These are phyloP conservation scores for Taiwanofungus camphoratus DNA, from an alignment of 1,284 basidiomycete genomes.

Conservation along the genomic window DNA sequence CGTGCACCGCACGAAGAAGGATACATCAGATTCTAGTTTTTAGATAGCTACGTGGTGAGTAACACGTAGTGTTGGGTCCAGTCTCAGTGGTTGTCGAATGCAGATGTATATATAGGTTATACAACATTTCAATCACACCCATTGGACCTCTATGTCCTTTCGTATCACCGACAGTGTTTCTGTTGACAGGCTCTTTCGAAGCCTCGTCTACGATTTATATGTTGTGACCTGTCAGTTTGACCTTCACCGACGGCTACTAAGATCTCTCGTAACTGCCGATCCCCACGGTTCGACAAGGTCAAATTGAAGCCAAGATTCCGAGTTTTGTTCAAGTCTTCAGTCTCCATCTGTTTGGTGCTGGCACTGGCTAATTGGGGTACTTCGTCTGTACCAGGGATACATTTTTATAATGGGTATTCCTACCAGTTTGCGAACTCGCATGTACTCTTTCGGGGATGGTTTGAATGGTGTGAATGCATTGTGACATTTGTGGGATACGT, in stretches of 20 bases:
- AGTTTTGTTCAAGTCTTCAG: conserved; percentile 7
- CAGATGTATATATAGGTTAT: no score
- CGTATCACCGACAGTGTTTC: no score
- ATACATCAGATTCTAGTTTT: not conserved
- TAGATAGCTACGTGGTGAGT: not conserved
- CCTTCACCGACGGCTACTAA: conserved; percentile 10
- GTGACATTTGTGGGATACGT: no score
- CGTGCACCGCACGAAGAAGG: no score
- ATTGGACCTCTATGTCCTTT: not conserved
- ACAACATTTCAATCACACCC: no score
- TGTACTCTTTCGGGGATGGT: no score
- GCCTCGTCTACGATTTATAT: conserved; percentile 40
- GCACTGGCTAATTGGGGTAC: conserved; percentile 1
- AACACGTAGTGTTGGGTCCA: not conserved
- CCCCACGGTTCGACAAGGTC: conserved; percentile 16
- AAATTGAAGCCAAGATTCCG: conserved; percentile 17
- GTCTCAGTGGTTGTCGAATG: not conserved
- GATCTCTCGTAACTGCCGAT: conserved; percentile 14
- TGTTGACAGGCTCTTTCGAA: conserved; percentile 52
- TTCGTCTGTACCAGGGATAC: conserved; percentile 4
- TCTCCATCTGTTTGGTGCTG: not conserved
- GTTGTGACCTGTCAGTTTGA: conserved; percentile 22
- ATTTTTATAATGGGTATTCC: not conserved
- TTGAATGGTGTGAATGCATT: no score
- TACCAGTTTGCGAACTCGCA: no score